Evolutionary conservation across 140 eudicot species (phyloP).

Genomic region (Oenanthe javanica): DNA sequence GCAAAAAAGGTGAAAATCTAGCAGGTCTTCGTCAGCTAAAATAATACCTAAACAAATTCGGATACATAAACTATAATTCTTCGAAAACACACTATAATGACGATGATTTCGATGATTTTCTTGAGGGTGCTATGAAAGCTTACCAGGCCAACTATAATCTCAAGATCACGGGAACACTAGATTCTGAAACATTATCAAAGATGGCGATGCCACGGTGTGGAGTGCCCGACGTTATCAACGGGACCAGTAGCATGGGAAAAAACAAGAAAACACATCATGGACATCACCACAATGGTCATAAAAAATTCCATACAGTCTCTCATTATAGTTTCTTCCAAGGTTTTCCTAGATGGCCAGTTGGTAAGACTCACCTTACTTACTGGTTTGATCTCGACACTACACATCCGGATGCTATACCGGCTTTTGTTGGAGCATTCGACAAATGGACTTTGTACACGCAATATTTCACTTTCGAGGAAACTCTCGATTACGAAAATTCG

Average conservation of each 20-base stretch:
- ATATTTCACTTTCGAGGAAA: not conserved
- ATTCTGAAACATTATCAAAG: not conserved
- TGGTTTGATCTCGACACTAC: not conserved
- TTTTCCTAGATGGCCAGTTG: not conserved
- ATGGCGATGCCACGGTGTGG: constrained; percentile 8
- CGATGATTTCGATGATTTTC: constrained; percentile 11
- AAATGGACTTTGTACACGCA: constrained; percentile 3
- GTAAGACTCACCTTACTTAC: not conserved
- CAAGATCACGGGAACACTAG: constrained; percentile 1
- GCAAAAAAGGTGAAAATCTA: constrained; percentile 13
- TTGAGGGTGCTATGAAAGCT: constrained; percentile 7
- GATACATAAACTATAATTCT: constrained; percentile 12
- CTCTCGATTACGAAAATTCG: not conserved
- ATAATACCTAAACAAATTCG: constrained; percentile 16
- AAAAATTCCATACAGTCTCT: not conserved
- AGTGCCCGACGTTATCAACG: constrained; percentile 3
- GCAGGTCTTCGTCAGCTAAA: constrained; percentile 17
- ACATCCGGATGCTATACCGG: not conserved
- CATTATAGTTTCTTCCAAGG: not conserved
- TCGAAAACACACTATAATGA: not conserved
- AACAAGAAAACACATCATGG: not conserved
- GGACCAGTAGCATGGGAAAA: not conserved
- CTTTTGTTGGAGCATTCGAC: not conserved
- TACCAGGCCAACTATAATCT: constrained; percentile 7
- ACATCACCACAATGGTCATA: not conserved